Evolutionary conservation across 371 early-diverging fungal species (phyloP), one percentile per base, ranked within the genome.

Genomic region (Nematocida sp.): DNA sequence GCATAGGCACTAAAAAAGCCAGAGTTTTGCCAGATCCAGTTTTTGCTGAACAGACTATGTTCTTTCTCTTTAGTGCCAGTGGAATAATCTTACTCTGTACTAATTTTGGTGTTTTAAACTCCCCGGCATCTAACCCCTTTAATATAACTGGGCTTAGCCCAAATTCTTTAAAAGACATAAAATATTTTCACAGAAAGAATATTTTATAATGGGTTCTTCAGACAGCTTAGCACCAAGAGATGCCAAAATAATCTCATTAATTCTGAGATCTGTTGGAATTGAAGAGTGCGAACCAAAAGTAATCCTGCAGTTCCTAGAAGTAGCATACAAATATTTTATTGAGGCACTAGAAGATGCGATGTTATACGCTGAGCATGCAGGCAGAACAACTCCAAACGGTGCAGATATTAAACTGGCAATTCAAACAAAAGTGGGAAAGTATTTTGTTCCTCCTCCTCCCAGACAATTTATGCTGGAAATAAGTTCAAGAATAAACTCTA

Each of bases 1-100:
- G 90, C 13, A 94, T 91, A 11, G 95, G 93, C 60, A 96, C 89
- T 4, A 96, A 95, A 87, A 96, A 97, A 50, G 95, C 96, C 20
- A 95, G 95, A 2, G 98, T 97, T 89, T 97, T 97, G 83, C 98
- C 98, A 93, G 96, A 93, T 87, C 98, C 98, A 81, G 93, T 93
- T 89, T 96, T 95, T 87, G 98, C 96, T 88, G 96, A 96, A 88
- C 94, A 95, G 54, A 97, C 90, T 56, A 96, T 94, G 88, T 96
- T 96, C 89, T 91, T 92, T 75, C 95, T 94, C 73, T 94, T 89
- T 80, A 95, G 92, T 40, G 96, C 94, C 83, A 94, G 94, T 58
- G 96, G 96, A 83, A 97, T 95, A 86, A 94, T 94, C 87, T 94
- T 94, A 86, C 95, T 94, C 88, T 97, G 96, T 46, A 97, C 98